Evolutionary conservation across 176 grass and related monocot species (phyloP).

Genomic region (Rhynchospora tenuis): DNA sequence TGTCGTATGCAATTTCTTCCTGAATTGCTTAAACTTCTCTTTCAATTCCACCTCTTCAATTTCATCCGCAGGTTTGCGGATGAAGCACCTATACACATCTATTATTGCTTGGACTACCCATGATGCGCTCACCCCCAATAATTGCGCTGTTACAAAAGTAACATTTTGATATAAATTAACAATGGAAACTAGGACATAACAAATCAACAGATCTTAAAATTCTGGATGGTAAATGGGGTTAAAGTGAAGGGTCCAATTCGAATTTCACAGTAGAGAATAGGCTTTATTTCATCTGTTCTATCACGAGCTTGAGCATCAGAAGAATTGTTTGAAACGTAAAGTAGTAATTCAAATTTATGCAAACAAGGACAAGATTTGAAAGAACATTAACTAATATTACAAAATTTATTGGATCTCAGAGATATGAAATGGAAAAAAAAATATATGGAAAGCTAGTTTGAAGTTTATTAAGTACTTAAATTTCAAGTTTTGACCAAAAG

Average conservation of each 20-base stretch:
- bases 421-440: background rate
- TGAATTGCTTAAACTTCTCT: conserved; percentile 55
- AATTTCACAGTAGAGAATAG: background rate
- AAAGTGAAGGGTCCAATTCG: background rate
- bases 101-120: conserved; percentile 80
- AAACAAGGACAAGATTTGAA: too few relatives aligned
- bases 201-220: background rate
- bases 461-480: background rate
- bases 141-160: conserved; percentile 54
- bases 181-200: background rate
- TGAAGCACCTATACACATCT: conserved; percentile 72
- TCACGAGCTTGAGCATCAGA: background rate
- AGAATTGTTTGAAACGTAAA: background rate
- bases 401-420: background rate
- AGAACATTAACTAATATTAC: background rate
- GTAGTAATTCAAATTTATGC: background rate
- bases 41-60: conserved; percentile 34
- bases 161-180: background rate
- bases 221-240: background rate
- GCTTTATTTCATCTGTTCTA: background rate
- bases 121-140: conserved; percentile 76
- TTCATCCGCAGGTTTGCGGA: conserved; percentile 36
- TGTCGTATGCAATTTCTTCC: conserved; percentile 54
- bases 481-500: background rate
- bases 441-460: background rate